phyloP scores from a whole-genome alignment of 2,329 filamentous ascomycete genomes.

The Volutella citrinella region DNA sequence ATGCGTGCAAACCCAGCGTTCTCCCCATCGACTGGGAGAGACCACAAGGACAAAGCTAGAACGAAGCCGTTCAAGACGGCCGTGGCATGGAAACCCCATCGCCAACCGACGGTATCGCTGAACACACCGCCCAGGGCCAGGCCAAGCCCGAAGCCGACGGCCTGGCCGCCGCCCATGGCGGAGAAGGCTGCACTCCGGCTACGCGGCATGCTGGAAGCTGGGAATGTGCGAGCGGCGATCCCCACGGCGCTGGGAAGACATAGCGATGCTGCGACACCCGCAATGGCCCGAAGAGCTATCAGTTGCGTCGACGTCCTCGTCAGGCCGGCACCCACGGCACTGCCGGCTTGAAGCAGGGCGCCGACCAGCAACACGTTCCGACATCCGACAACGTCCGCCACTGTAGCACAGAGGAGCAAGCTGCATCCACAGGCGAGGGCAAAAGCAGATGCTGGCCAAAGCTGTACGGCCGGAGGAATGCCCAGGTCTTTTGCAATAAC shows the following conservation, averaged over 20 bases:
- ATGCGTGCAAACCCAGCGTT: background rate
- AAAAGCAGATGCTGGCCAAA: too few relatives aligned
- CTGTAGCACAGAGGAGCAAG: too few relatives aligned
- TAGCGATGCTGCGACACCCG: too few relatives aligned
- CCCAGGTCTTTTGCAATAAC: constrained; percentile 4
- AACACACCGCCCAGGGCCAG: constrained; percentile 42
- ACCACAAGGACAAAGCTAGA: constrained; percentile 2
- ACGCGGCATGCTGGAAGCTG: background rate
- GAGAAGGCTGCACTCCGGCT: constrained; percentile 5
- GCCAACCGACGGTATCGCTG: constrained; percentile 39
- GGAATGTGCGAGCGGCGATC: background rate
- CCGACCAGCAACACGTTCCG: too few relatives aligned
- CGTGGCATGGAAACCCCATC: constrained; percentile 31
- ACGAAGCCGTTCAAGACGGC: constrained; percentile 10
- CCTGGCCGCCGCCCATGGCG: constrained; percentile 22
- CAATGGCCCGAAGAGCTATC: too few relatives aligned
- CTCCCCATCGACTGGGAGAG: background rate
- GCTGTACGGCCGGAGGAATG: background rate
- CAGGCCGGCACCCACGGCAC: too few relatives aligned
- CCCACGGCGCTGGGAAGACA: too few relatives aligned
- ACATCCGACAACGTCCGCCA: too few relatives aligned
- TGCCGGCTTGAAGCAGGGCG: too few relatives aligned
- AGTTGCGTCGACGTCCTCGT: too few relatives aligned
- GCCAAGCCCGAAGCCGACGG: constrained; percentile 43
- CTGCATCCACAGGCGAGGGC: too few relatives aligned